These are phyloP conservation scores for Scedosporium minutisporum DNA, from an alignment of 2,329 filamentous ascomycete genomes.

Conservation along the genomic window DNA sequence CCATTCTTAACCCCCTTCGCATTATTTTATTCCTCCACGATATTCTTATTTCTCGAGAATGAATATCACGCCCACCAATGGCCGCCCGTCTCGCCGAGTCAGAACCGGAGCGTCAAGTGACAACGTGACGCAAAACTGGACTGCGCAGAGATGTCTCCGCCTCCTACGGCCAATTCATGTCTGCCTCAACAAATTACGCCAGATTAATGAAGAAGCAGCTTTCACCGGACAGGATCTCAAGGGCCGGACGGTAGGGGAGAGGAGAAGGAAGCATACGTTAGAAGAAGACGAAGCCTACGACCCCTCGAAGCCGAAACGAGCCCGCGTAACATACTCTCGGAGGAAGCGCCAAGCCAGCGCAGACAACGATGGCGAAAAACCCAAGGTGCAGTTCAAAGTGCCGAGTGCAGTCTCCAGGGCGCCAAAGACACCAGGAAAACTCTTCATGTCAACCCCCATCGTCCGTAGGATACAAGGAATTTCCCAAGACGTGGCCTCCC, in stretches of 20 bases:
- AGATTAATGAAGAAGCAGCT: not conserved
- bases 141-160: conserved; percentile 35
- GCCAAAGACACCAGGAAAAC: conserved; percentile 3
- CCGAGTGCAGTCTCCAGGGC: not conserved
- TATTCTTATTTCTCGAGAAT: conserved; percentile 1
- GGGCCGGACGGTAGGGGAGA: not conserved
- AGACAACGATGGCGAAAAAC: not conserved
- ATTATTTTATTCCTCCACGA: not conserved
- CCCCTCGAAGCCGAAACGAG: not conserved
- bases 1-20: not conserved
- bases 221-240: not conserved
- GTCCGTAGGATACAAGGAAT: conserved; percentile 1
- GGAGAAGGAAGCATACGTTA: not conserved
- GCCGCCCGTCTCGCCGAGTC: not conserved
- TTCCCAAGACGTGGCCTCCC: not conserved
- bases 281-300: conserved; percentile 2
- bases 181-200: conserved; percentile 19
- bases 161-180: conserved; percentile 36
- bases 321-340: conserved; percentile 1
- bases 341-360: conserved; percentile 1
- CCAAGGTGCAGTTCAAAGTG: not conserved
- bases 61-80: not conserved
- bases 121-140: conserved; percentile 29
- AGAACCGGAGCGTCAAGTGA: not conserved
- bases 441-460: conserved; percentile 3